Evolutionary conservation across 2,329 filamentous ascomycete genomes (phyloP).

Genomic region (Huntiella omanensis): DNA sequence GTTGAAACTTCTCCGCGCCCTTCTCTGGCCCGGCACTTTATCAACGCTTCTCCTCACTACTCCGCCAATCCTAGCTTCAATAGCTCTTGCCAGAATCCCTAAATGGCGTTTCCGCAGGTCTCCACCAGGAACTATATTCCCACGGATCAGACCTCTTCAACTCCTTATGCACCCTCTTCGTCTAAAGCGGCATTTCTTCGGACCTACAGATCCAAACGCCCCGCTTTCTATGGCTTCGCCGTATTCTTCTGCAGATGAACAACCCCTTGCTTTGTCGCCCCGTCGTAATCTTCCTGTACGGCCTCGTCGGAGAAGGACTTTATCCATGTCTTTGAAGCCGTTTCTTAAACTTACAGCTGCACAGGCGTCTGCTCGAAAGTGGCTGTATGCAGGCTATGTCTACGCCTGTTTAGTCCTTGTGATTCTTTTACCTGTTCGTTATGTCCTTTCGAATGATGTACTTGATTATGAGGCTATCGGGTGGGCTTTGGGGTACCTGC

Average conservation of each 20-base stretch:
- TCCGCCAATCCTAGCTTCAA: slow-evolving; percentile 62
- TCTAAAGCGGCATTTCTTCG: slow-evolving; percentile 9
- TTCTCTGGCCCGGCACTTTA: slow-evolving; percentile 73
- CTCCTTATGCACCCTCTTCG: slow-evolving; percentile 4
- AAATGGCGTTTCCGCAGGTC: slow-evolving; percentile 68
- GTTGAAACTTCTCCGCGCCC: slow-evolving; percentile 61
- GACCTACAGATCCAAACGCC: slow-evolving; percentile 10
- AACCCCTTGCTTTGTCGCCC: not conserved
- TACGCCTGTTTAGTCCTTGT: slow-evolving; percentile 49
- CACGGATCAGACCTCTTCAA: slow-evolving; percentile 1
- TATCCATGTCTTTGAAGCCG: slow-evolving; percentile 45
- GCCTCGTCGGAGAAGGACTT: slow-evolving; percentile 39
- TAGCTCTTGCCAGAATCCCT: slow-evolving; percentile 71
- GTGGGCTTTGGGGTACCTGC: slow-evolving; percentile 79
- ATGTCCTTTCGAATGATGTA: slow-evolving; percentile 47
- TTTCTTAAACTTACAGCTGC: slow-evolving; percentile 64
- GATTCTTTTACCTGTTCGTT: slow-evolving; percentile 52
- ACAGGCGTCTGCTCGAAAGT: slow-evolving; percentile 61
- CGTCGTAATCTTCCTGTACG: not conserved
- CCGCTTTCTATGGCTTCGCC: not conserved
- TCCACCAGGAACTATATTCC: not conserved
- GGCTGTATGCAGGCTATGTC: slow-evolving; percentile 64
- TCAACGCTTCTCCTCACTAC: slow-evolving; percentile 54
- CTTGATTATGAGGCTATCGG: slow-evolving; percentile 70
- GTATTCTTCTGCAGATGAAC: slow-evolving; percentile 2